Base-by-base conservation (phyloP, 495 filamentous ascomycete species). In the Annulohypoxylon stygium region DNA sequence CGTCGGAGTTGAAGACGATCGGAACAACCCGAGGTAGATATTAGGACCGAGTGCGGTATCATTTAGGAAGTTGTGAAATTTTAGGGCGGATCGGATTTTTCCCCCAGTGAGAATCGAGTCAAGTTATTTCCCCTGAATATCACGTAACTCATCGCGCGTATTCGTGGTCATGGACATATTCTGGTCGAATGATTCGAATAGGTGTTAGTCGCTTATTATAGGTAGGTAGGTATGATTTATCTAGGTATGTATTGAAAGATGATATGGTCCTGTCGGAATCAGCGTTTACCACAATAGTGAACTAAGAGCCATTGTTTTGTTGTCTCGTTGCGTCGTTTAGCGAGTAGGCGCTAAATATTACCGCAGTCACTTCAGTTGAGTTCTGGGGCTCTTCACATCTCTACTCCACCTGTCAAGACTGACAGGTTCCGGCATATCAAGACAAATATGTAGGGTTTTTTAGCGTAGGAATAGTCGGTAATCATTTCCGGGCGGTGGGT, bases 1-100 rank as follows among this genome's bases (percentile, higher is more conserved):
- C n/a, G 14, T 58, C 54, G 25, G 33, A 39, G 30, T 39, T 58
- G 7, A 39, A n/a, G 23, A 20, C 33, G 54, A 58, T 58, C 54
- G 54, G 54, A 58, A 58, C 33, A 33, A 12, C 54, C 34, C 54
- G 54, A 58, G 33, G 25, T 39, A 58, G 54, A 58, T 58, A 58
- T 58, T 26, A 58, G 18, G 54, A 33, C 54, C 54, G 54, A 37
- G 54, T 25, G 18, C 54, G 54, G 33, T 39, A 20, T 58, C n/a
- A 58, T 58, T 54, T n/a, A 54, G 25, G 12, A 14, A 33, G 48
- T 23, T 53, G 10, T 53, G 26, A 11, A 20, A 12, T 26, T 26
- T 53, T 25, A 53, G 48, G 48, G 26, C 20, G 23, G 9, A n/a
- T 54, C 1, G 25, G 30, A 16, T n/a, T 30, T 33, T 54, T 54